Conservation (phyloP, 1,284 basidiomycete genomes). For the Tylopilus orsonianus region DNA sequence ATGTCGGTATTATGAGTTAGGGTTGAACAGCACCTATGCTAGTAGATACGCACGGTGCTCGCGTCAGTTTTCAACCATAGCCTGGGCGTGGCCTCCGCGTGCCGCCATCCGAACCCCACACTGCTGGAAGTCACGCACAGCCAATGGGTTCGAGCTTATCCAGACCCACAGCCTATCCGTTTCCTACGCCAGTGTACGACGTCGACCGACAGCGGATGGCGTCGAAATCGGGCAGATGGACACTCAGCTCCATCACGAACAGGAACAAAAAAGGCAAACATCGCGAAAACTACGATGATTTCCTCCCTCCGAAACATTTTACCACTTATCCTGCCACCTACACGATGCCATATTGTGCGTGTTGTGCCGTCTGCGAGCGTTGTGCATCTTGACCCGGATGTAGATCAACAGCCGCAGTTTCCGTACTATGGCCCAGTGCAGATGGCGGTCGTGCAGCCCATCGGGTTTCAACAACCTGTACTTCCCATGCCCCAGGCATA, state of each 20-base stretch:
- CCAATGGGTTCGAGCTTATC: constrained; percentile 27
- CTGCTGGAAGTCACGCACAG: background rate
- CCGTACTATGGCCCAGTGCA: constrained; percentile 33
- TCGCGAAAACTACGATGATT: constrained; percentile 18
- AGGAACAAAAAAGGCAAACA: constrained; percentile 20
- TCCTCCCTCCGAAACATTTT: constrained; percentile 19
- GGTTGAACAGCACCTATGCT: no score
- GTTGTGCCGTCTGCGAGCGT: background rate
- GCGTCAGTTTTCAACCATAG: constrained; percentile 1
- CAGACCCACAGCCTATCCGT: constrained; percentile 21
- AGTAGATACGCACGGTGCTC: no score
- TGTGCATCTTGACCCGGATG: background rate
- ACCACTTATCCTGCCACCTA: constrained; percentile 15
- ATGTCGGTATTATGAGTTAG: no score
- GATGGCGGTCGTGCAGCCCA: constrained; percentile 24
- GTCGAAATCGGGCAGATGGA: constrained; percentile 22
- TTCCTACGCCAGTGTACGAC: constrained; percentile 16
- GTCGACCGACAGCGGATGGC: background rate
- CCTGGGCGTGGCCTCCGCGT: constrained; percentile 14
- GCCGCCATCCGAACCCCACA: background rate
- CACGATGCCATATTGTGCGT: constrained; percentile 29
- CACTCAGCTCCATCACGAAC: constrained; percentile 12
- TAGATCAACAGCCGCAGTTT: constrained; percentile 27
- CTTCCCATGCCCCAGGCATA: constrained; percentile 30
- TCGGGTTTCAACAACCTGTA: constrained; percentile 27